Evolutionary conservation across 2,329 filamentous ascomycete species (phyloP), one percentile per base, ranked within the genome.

Genomic region (Cordyceps fumosorosea): DNA sequence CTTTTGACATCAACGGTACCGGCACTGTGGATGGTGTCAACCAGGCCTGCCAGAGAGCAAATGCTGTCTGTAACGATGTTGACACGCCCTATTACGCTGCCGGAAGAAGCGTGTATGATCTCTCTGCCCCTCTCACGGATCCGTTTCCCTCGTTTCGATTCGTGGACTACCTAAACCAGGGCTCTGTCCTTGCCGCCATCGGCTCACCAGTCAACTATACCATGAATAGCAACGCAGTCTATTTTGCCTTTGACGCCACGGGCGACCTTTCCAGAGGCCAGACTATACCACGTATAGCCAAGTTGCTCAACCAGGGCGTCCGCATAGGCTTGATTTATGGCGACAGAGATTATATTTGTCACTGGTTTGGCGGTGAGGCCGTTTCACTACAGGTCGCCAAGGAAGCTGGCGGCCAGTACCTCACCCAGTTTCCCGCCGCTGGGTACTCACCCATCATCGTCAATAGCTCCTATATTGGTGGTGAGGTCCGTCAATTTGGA

Each of bases 351-450:
- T 87, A 84, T 68, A 81, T 84, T 64, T 87, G 84, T 72, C 87
- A 87, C 71, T 87, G 88, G 74, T 77, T 88, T 66, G 90, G 91
- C n/a, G 90, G 89, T 42, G 83, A 95, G 73, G 86, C 87, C 1
- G 80, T 90, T 48, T 89, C 87, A 3, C 78, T 91, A 3, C 80
- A 81, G 6, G 76, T 91, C 0, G 80, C 85, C 47, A 76, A 79
- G 12, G 74, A 79, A 53, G 74, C 80, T 29, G 75, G 76, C 5
- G 66, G 72, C 18, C 68, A 74, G 20, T 85, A 88, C 65, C 74
- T 78, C 0, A 73, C 75, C 1, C 73, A 76, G 32, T 95, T 93
- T 70, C 76, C 80, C 1, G 72, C 76, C 0, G 86, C 90, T 0
- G 90, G 89, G 0, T 95, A 95, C 70, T 83, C 85, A 0, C 84